Evolutionary conservation across 176 grass and related monocot genomes (phyloP).

Genomic region (Eragrostis nindensis): DNA sequence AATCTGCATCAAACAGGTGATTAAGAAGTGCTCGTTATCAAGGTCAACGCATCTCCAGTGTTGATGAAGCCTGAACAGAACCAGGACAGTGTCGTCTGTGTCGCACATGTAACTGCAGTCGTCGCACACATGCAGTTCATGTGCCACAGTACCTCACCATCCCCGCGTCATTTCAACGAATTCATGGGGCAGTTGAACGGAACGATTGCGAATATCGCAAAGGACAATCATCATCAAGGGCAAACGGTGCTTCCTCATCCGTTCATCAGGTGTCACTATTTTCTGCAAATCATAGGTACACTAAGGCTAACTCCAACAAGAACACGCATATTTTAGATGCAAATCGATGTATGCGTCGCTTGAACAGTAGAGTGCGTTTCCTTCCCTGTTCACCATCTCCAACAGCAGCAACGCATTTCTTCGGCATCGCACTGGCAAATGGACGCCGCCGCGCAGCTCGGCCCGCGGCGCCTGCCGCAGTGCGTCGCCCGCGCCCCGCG

Average conservation of each 20-base stretch:
- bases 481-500: too few relatives aligned
- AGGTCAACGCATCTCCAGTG: not conserved
- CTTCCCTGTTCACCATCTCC: too few relatives aligned
- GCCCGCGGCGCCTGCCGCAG: too few relatives aligned
- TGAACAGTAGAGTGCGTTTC: too few relatives aligned
- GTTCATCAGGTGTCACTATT: slow-evolving; percentile 28
- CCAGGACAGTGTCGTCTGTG: too few relatives aligned
- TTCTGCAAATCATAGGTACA: slow-evolving; percentile 25
- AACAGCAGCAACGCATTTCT: too few relatives aligned
- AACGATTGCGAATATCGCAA: not conserved
- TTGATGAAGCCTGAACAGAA: not conserved
- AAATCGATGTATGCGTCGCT: too few relatives aligned
- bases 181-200: not conserved
- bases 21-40: not conserved
- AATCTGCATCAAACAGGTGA: not conserved
- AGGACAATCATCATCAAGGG: not conserved
- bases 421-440: too few relatives aligned
- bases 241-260: slow-evolving; percentile 6
- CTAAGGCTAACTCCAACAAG: too few relatives aligned
- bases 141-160: not conserved
- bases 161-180: not conserved
- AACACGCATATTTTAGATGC: too few relatives aligned
- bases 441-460: too few relatives aligned
- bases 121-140: slow-evolving; percentile 10
- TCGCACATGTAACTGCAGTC: not conserved